Base-by-base conservation (phyloP, 768 basidiomycete species). In the Boletus sensibilis region DNA sequence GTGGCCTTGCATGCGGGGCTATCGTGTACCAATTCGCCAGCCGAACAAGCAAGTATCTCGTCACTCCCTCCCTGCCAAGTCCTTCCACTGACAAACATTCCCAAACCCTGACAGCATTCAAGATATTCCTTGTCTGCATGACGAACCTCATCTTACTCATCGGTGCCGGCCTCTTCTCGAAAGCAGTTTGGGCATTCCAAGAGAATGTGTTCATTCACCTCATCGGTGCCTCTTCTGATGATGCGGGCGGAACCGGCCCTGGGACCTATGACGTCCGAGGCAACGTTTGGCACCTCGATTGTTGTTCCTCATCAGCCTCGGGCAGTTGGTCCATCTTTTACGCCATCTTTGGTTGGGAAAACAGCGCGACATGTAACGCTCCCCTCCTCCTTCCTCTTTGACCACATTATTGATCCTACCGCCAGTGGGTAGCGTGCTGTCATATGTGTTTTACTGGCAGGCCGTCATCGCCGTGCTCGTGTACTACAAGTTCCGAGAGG, bases 381-480 rank as follows among this genome's bases (percentile, higher is more conserved):
- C 12, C 9, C 13, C 20, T 16, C 1, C 4, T 14, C 43, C 29
- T 46, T 8, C 9, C 2, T 18, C 21, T 23, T 46, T 42, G 6
- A 46, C 47, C 48, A 45, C 43, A 20, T 37, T 14, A 35, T 13
- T 50, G 20, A 61, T 43, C 47, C 11, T 35, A 41, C 21, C 57
- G 9, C 35, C 58, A 83, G 82, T 87, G 56, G 93, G 95, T 13
- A 82, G 87, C 1, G 80, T 98, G 21, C 76, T 96, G n/a, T 76
- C 86, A 0, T 98, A 98, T 70, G 83, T 92, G 46, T 89, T 92
- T 72, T 98, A 95, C 77, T 98, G 95, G 95, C 60, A 97, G 58
- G 83, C 86, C 13, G 90, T 89, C 61, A 84, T 95, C 44, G 80
- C 66, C 34, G 76, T 76, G 3, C 79, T 98, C 50, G 66, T 89